phyloP scores from a whole-genome alignment of 805 yeast genomes.

The Cyberlindnera japonica region DNA sequence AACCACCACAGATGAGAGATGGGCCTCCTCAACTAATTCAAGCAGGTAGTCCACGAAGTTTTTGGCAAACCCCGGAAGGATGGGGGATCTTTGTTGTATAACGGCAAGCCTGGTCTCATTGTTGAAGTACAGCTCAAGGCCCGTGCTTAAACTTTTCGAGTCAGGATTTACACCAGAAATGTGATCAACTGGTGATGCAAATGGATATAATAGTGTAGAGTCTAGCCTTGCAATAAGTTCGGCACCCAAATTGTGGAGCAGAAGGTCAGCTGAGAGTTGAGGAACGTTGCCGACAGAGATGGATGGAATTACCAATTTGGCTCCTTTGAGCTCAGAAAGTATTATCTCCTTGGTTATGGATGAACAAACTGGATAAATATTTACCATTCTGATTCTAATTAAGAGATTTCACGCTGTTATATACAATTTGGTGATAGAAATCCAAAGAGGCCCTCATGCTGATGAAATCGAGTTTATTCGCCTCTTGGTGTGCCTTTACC shows the following conservation, averaged over 20 bases:
- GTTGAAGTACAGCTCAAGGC: slow-evolving; percentile 61
- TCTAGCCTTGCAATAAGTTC: slow-evolving; percentile 53
- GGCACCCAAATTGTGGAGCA: slow-evolving; percentile 60
- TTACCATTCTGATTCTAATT: neutral
- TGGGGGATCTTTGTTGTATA: slow-evolving; percentile 83
- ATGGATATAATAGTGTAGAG: slow-evolving; percentile 66
- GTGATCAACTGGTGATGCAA: slow-evolving; percentile 74
- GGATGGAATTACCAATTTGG: slow-evolving; percentile 66
- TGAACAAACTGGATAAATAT: slow-evolving; percentile 1
- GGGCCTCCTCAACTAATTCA: slow-evolving; percentile 42
- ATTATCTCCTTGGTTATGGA: neutral
- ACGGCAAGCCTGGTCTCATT: slow-evolving; percentile 42
- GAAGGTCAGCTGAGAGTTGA: slow-evolving; percentile 71
- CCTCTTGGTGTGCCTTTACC: neutral
- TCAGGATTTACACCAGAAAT: slow-evolving; percentile 9
- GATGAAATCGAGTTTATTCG: too few species aligned
- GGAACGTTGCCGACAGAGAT: slow-evolving; percentile 90
- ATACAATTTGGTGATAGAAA: too few species aligned
- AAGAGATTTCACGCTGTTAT: neutral
- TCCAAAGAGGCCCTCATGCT: too few species aligned
- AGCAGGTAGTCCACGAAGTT: slow-evolving; percentile 50
- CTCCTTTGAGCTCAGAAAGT: slow-evolving; percentile 17
- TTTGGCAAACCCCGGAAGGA: slow-evolving; percentile 58
- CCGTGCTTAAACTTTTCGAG: slow-evolving; percentile 46
- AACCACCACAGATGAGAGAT: slow-evolving; percentile 47